These are phyloP conservation scores for Penicillium sp. DNA, from an alignment of 2,329 filamentous ascomycete genomes.

Conservation along the genomic window DNA sequence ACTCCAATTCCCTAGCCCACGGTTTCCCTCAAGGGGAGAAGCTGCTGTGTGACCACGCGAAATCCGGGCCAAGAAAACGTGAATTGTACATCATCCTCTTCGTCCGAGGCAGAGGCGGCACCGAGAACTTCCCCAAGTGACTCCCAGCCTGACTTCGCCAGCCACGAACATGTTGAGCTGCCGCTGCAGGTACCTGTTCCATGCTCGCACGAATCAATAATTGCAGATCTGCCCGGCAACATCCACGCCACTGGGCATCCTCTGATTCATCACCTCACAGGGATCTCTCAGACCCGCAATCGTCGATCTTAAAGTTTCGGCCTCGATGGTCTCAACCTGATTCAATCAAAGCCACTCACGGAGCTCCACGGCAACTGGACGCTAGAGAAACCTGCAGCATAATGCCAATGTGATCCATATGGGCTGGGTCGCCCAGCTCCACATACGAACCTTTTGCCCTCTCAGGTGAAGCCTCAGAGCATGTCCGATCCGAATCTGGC, in stretches of 20 bases:
- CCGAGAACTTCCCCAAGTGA: background rate
- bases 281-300: background rate
- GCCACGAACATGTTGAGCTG: slow-evolving; percentile 14
- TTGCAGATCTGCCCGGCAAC: slow-evolving; percentile 6
- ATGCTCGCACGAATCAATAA: slow-evolving; percentile 15
- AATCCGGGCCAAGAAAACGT: background rate
- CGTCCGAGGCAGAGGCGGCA: background rate
- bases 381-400: slow-evolving; percentile 11
- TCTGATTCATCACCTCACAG: slow-evolving; percentile 18
- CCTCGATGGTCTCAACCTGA: slow-evolving; percentile 7
- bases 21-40: too few relatives aligned
- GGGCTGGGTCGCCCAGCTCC: slow-evolving; percentile 11
- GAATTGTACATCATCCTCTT: too few relatives aligned
- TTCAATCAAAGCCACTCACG: slow-evolving; percentile 1
- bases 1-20: too few relatives aligned
- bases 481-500: slow-evolving; percentile 22
- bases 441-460: slow-evolving; percentile 1
- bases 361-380: slow-evolving; percentile 3
- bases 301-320: background rate
- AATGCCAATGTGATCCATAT: slow-evolving; percentile 23
- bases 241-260: background rate
- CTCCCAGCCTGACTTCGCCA: slow-evolving; percentile 13
- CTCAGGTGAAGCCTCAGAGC: background rate
- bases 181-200: slow-evolving; percentile 22
- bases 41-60: background rate